Evolutionary conservation across 805 yeast genomes (phyloP).

Genomic region (Cyberlindnera samutprakarnensis): DNA sequence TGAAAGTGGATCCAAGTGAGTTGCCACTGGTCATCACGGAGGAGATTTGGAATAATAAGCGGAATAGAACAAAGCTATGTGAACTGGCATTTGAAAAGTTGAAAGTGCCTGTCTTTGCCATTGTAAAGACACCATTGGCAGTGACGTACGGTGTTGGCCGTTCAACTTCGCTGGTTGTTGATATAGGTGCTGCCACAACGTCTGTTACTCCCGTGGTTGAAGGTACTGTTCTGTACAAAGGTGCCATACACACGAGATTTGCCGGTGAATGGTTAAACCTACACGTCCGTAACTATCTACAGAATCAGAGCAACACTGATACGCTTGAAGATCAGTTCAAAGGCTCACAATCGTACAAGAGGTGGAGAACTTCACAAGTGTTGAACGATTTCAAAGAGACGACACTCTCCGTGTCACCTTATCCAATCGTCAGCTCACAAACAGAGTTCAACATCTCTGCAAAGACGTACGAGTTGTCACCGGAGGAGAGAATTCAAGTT

Average conservation of each 20-base stretch:
- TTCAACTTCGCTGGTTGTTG: constrained; percentile 72
- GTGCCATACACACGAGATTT: constrained; percentile 56
- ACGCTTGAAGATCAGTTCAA: constrained; percentile 16
- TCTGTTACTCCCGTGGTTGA: constrained; percentile 73
- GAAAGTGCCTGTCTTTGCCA: constrained; percentile 67
- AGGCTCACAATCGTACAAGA: constrained; percentile 31
- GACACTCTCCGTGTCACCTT: constrained; percentile 28
- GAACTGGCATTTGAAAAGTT: constrained; percentile 72
- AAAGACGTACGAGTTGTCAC: constrained; percentile 54
- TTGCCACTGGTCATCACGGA: constrained; percentile 58
- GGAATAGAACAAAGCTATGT: constrained; percentile 47
- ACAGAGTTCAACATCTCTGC: constrained; percentile 26
- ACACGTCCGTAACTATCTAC: constrained; percentile 46
- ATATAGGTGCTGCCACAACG: constrained; percentile 64
- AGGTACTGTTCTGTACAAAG: constrained; percentile 63
- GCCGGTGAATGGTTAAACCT: constrained; percentile 82
- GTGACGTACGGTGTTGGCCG: constrained; percentile 73
- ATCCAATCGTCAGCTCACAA: constrained; percentile 29
- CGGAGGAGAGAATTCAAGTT: constrained; percentile 39
- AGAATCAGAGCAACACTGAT: constrained; percentile 18
- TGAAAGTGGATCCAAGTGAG: constrained; percentile 49
- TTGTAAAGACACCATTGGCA: constrained; percentile 72
- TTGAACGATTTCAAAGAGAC: constrained; percentile 43
- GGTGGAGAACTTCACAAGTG: constrained; percentile 30
- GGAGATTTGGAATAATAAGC: constrained; percentile 62